Percentiles rank a stretch among this genome's conserved stretches.
These are phyloP conservation scores for Vaccinium macrocarpon DNA, from an alignment of 148 eudicot species.

Conservation along the genomic window DNA sequence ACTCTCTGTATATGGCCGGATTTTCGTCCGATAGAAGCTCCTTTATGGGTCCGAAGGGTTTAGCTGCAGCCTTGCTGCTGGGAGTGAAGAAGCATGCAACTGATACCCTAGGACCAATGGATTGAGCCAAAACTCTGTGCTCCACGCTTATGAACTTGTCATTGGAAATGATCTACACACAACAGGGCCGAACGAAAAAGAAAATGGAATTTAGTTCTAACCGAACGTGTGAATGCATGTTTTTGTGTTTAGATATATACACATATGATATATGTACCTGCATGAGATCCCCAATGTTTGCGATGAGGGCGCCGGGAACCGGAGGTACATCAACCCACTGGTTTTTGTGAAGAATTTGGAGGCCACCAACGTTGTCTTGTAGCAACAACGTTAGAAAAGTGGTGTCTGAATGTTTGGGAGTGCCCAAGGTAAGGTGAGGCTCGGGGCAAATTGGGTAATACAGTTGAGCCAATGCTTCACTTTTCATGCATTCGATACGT, in stretches of 20 bases:
- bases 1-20: conserved; percentile 45
- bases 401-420: conserved; percentile 59
- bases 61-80: conserved; percentile 18
- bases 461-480: conserved; percentile 48
- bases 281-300: conserved; percentile 66
- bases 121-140: conserved; percentile 48
- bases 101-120: conserved; percentile 40
- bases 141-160: conserved; percentile 39
- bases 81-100: conserved; percentile 44
- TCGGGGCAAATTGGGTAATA: conserved; percentile 83
- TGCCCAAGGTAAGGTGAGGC: conserved; percentile 66
- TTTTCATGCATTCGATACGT: conserved; percentile 46
- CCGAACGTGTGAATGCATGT: background rate
- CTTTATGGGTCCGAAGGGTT: conserved; percentile 41
- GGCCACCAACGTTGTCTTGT: conserved; percentile 59
- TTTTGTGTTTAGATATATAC: background rate
- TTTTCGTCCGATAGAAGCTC: conserved; percentile 40
- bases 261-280: conserved; percentile 29
- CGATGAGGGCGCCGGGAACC: conserved; percentile 56
- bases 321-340: conserved; percentile 68
- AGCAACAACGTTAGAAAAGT: conserved; percentile 52
- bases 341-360: conserved; percentile 54
- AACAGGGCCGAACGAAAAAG: background rate
- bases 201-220: background rate
- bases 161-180: conserved; percentile 39